phyloP scores from a whole-genome alignment of 2,329 filamentous ascomycete genomes.

The Elsinoe fawcettii region DNA sequence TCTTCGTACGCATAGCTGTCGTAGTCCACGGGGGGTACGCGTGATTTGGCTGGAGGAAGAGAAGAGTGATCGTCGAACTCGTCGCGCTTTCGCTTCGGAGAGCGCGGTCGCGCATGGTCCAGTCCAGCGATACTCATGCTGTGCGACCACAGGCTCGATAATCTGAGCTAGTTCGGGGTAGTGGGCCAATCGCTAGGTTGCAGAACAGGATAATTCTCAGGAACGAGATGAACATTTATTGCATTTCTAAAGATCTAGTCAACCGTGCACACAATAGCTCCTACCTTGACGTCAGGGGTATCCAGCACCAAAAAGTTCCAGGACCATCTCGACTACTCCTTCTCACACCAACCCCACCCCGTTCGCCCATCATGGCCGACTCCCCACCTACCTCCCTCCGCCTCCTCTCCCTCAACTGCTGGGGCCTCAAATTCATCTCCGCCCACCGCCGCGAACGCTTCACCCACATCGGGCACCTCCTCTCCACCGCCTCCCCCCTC shows the following conservation, averaged over 20 bases:
- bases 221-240: neutral
- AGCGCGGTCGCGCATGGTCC: neutral
- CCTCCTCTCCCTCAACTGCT: conserved; percentile 88
- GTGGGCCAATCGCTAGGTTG: neutral
- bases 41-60: neutral
- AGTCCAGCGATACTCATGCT: conserved; percentile 17
- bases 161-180: neutral
- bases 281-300: conserved; percentile 7
- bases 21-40: neutral
- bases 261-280: neutral
- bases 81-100: conserved; percentile 18
- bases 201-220: neutral
- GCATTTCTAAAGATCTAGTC: neutral
- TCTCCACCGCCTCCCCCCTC: conserved; percentile 58
- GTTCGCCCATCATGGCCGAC: conserved; percentile 13
- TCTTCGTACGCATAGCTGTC: conserved; percentile 19
- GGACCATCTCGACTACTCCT: neutral
- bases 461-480: conserved; percentile 70
- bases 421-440: conserved; percentile 85
- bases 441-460: conserved; percentile 70
- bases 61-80: neutral
- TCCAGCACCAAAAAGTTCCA: neutral
- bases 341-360: neutral
- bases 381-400: conserved; percentile 50
- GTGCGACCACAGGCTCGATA: neutral